phyloP scores from a whole-genome alignment of 2,329 filamentous ascomycete species.

The Tolypocladium cylindrosporum region DNA sequence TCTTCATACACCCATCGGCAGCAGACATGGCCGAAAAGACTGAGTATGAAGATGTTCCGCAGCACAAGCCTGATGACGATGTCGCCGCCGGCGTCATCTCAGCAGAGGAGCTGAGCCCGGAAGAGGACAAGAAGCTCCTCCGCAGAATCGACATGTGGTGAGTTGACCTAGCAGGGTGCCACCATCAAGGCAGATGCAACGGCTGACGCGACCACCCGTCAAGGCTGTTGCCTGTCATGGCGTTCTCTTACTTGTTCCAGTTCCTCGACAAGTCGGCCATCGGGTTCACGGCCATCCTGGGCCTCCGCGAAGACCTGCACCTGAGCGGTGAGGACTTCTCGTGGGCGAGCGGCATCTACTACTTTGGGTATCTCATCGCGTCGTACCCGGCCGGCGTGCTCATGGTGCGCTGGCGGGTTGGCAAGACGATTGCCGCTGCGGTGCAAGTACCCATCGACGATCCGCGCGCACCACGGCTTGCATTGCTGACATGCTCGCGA shows the following conservation, averaged over 20 bases:
- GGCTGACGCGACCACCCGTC: background rate
- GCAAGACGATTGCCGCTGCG: constrained; percentile 14
- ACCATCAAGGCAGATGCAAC: too few relatives aligned
- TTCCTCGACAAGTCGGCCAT: constrained; percentile 51
- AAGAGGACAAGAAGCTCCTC: constrained; percentile 41
- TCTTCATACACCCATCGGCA: background rate
- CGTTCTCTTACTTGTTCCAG: constrained; percentile 45
- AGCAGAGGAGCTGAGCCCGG: constrained; percentile 7
- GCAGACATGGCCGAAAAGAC: constrained; percentile 1
- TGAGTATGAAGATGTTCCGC: background rate
- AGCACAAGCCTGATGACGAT: background rate
- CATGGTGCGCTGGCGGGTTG: constrained; percentile 15
- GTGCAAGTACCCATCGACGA: constrained; percentile 5
- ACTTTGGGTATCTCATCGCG: constrained; percentile 36
- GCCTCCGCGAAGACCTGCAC: constrained; percentile 31
- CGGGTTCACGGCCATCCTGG: constrained; percentile 40
- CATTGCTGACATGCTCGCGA: too few relatives aligned
- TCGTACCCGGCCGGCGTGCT: constrained; percentile 14
- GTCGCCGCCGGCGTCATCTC: background rate
- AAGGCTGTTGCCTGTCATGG: constrained; percentile 42
- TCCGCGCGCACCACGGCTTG: too few relatives aligned
- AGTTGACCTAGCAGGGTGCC: constrained; percentile 14
- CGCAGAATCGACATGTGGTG: constrained; percentile 48
- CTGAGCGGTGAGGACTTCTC: constrained; percentile 39
- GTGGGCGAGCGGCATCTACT: constrained; percentile 40